Conservation (phyloP, 148 eudicot genomes). For the Polygonum aviculare region DNA sequence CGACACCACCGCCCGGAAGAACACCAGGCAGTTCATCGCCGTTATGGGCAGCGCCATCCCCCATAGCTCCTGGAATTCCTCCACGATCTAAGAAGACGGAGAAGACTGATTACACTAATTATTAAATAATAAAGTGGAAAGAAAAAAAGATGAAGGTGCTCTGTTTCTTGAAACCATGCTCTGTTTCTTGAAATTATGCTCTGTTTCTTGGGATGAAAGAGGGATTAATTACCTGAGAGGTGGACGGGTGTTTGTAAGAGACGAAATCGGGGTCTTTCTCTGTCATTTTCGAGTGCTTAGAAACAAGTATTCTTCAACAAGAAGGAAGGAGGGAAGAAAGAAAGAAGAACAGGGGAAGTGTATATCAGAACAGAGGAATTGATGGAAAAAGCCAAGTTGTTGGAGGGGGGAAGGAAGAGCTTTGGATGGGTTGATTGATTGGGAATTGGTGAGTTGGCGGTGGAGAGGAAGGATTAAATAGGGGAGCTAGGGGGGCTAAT, state of each 20-base stretch:
- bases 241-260: constrained; percentile 59
- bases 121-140: neutral
- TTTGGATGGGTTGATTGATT: neutral
- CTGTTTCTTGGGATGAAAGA: neutral
- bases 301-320: neutral
- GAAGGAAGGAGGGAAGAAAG: neutral
- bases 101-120: neutral
- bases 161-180: neutral
- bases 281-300: constrained; percentile 20
- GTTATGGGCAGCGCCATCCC: constrained; percentile 79
- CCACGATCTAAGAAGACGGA: constrained; percentile 34
- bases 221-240: constrained; percentile 48
- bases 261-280: constrained; percentile 45
- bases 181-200: neutral
- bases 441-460: neutral
- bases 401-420: neutral
- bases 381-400: neutral
- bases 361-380: neutral
- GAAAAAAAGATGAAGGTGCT: neutral
- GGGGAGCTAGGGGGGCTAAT: neutral
- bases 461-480: neutral
- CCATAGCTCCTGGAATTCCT: constrained; percentile 79
- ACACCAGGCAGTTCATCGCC: constrained; percentile 74
- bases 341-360: neutral
- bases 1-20: constrained; percentile 60